Evolutionary conservation across 202 grass and related monocot species (phyloP), one percentile per base, ranked within the genome.

Genomic region (Musa balbisiana): DNA sequence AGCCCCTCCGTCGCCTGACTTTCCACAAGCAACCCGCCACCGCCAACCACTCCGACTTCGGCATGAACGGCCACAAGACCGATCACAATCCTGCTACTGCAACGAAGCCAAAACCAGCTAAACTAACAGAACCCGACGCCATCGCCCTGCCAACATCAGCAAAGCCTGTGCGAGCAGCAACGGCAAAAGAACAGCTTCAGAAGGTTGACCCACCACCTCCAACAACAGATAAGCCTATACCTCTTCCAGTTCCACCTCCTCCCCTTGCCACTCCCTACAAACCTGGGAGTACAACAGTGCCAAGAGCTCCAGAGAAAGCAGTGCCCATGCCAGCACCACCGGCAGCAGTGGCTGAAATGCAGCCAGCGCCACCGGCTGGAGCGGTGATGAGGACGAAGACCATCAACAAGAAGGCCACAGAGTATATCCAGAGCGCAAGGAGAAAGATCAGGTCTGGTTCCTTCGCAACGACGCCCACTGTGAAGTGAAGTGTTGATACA

Each of bases 1-100:
- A 63, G 1, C 84, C 84, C 9, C 10, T 79, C 17, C 84, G 80
- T n/a, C 75, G 70, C 75, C 75, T 79, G 17, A 79, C 84, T 15
- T 78, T 74, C 20, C 27, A 3, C 33, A 55, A 67, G 51, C 67
- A 74, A 72, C 9, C 22, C 15, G 5, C 52, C 52, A 8, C 22
- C 26, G 17, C 5, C 2, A 51, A n/a, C 23, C 3, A 1, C 52
- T 1, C 9, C 51, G 17, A 43, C 33, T 43, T 43, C 50, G 50
- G 10, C 70, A 14, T 12, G 3, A 73, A 55, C 1, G 11, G 16
- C 14, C 64, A 11, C 55, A 60, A 16, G 14, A n/a, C 3, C 70
- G 51, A 75, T 52, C 76, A 62, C 24, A n/a, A 1, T 52, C 59
- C 15, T 74, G 52, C 71, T 55, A 84, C 72, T 58, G 60, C 72